Base-by-base conservation (phyloP, 768 basidiomycete species). In the Cystobasidium ongulense region DNA sequence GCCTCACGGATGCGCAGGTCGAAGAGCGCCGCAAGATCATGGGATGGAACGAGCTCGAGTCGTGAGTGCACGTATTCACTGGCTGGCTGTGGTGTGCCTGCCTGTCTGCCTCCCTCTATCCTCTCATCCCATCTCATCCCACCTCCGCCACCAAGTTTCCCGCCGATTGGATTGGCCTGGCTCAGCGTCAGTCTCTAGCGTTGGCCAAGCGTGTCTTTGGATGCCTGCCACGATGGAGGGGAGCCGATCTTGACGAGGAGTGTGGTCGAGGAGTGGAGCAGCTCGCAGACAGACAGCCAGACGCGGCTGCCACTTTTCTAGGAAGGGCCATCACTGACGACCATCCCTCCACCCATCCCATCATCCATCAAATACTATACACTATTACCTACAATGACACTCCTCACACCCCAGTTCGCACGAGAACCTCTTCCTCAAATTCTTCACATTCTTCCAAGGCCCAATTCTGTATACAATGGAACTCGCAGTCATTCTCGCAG, bases 41-140 rank as follows among this genome's bases (percentile, higher is more conserved):
- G 59, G 84, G 84, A 2, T 84, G 77, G 72, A 85, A 84, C 76
- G 84, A 85, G 78, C 81, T 85, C 17, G 78, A 81, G 72, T 82
- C 82, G 82, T 83, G 41, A 53, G 79, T 75, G 17, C 15, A 21
- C 35, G 27, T 31, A 31, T 17, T 11, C 53, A 25, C 21, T 31
- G 31, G 27, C 2, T 50, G 25, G 17, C 63, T 17, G 59, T 25
- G 23, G 18, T 18, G 36, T 31, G 29, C n/a, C 46, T 25, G 70
- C 43, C 43, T 54, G 21, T 25, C 52, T 31, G 15, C 18, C 15
- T 64, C n/a, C 25, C 35, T 21, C 18, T 8, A 53, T 23, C 11
- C 31, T 57, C 53, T 25, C 68, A 36, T 21, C n/a, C n/a, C n/a
- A n/a, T n/a, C n/a, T n/a, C n/a, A n/a, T n/a, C n/a, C n/a, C n/a